Evolutionary conservation across 192 early-diverging fungal genomes (phyloP).

Genomic region (Rhizophagus clarus): DNA sequence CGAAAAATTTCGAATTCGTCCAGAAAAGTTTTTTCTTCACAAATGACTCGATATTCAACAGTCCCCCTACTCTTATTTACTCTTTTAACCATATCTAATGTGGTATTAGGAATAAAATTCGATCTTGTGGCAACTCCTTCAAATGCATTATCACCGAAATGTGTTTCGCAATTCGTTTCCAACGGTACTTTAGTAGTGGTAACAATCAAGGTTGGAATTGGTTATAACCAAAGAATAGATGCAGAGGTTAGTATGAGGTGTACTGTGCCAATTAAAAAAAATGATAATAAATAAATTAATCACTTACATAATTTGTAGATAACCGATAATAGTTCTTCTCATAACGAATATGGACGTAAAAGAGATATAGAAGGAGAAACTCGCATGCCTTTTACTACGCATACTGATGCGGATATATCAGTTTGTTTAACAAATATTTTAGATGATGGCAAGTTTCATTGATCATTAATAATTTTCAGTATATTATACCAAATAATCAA

Average conservation of each 20-base stretch:
- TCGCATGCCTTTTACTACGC: constrained; percentile 80
- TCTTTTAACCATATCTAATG: neutral
- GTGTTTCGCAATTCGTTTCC: constrained; percentile 79
- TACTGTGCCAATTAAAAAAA: neutral
- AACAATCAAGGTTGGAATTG: constrained; percentile 68
- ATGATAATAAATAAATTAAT: neutral
- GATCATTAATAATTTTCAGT: neutral
- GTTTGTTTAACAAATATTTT: constrained; percentile 85
- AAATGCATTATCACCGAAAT: constrained; percentile 49
- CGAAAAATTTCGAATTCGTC: neutral
- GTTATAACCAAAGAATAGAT: constrained; percentile 71
- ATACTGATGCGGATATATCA: constrained; percentile 80
- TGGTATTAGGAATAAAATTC: constrained; percentile 65
- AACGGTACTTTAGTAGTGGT: constrained; percentile 71
- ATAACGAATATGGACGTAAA: constrained; percentile 74
- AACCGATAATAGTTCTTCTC: constrained; percentile 68
- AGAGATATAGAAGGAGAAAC: constrained; percentile 61
- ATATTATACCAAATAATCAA: neutral
- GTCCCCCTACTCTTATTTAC: neutral
- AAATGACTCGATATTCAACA: neutral
- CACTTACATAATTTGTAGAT: constrained; percentile 45
- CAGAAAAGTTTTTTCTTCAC: neutral
- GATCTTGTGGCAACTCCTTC: constrained; percentile 64
- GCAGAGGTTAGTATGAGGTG: constrained; percentile 53
- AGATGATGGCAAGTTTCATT: constrained; percentile 47